phyloP scores from a whole-genome alignment of 2,329 filamentous ascomycete species.

The Epichloe uncinata region DNA sequence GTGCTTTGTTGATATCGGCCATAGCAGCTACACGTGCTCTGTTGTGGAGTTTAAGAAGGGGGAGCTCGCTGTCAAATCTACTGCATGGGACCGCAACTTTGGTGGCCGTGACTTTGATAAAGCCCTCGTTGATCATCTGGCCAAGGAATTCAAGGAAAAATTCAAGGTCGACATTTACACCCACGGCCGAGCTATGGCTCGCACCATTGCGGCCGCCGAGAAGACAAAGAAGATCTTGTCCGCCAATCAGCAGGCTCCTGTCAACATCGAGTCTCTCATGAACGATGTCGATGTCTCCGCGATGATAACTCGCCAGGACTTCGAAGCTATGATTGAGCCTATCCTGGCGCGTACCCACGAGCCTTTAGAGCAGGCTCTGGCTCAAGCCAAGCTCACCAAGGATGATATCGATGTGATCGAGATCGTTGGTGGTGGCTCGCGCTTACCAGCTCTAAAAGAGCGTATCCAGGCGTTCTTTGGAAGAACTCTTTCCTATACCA shows the following conservation, averaged over 20 bases:
- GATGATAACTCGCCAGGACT: constrained; percentile 85
- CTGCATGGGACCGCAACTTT: constrained; percentile 88
- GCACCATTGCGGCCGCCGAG: constrained; percentile 79
- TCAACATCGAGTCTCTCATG: constrained; percentile 98
- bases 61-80: constrained; percentile 86
- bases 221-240: constrained; percentile 98
- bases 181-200: constrained; percentile 79
- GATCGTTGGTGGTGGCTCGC: constrained; percentile 87
- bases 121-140: constrained; percentile 87
- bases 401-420: constrained; percentile 92
- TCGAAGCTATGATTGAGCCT: constrained; percentile 81
- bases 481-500: constrained; percentile 85
- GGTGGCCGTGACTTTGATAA: constrained; percentile 96
- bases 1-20: constrained; percentile 85
- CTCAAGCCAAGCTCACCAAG: constrained; percentile 79
- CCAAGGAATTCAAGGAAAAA: constrained; percentile 91
- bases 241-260: constrained; percentile 79
- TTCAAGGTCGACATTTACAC: constrained; percentile 92
- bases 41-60: constrained; percentile 92
- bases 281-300: constrained; percentile 86
- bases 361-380: constrained; percentile 80
- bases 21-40: constrained; percentile 90
- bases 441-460: constrained; percentile 87
- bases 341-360: constrained; percentile 58
- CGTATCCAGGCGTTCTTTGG: constrained; percentile 81